These are phyloP conservation scores for Vitis riparia DNA, from an alignment of 164 flowering plant genomes.

Conservation along the genomic window DNA sequence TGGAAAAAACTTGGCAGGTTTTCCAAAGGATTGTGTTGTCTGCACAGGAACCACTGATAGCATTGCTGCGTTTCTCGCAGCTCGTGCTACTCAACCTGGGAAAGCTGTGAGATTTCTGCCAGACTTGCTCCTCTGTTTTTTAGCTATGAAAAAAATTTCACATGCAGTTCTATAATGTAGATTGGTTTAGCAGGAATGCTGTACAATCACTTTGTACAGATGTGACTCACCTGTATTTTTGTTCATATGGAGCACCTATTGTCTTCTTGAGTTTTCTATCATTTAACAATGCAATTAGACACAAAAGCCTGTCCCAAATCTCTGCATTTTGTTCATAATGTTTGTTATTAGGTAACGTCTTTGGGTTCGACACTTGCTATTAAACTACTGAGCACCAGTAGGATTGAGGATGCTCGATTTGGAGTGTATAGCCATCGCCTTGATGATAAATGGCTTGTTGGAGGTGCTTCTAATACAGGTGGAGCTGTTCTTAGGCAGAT, in stretches of 20 bases:
- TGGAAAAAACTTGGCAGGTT: conserved; percentile 48
- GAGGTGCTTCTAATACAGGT: conserved; percentile 95
- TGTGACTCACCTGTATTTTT: not conserved
- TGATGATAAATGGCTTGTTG: conserved; percentile 96
- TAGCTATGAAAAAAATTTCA: not conserved
- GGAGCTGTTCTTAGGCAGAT: conserved; percentile 81
- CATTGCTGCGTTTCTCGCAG: conserved; percentile 97
- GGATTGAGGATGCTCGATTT: conserved; percentile 90
- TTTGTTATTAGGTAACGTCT: conserved; percentile 69
- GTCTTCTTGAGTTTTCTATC: not conserved
- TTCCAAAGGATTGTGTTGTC: conserved; percentile 67
- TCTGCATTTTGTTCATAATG: not conserved
- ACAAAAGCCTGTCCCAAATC: not conserved
- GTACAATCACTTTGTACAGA: too few relatives aligned
- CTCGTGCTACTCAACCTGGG: conserved; percentile 85
- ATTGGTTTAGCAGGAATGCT: not conserved
- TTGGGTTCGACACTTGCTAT: conserved; percentile 96
- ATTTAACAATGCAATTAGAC: not conserved
- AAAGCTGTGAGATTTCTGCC: conserved; percentile 67
- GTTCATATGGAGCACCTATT: not conserved
- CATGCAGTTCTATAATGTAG: not conserved
- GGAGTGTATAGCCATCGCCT: conserved; percentile 97
- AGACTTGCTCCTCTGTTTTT: not conserved
- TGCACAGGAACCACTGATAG: conserved; percentile 98
- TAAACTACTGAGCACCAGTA: conserved; percentile 75